Evolutionary conservation across 2,329 filamentous ascomycete species (phyloP).

Genomic region (Exophiala sp.): DNA sequence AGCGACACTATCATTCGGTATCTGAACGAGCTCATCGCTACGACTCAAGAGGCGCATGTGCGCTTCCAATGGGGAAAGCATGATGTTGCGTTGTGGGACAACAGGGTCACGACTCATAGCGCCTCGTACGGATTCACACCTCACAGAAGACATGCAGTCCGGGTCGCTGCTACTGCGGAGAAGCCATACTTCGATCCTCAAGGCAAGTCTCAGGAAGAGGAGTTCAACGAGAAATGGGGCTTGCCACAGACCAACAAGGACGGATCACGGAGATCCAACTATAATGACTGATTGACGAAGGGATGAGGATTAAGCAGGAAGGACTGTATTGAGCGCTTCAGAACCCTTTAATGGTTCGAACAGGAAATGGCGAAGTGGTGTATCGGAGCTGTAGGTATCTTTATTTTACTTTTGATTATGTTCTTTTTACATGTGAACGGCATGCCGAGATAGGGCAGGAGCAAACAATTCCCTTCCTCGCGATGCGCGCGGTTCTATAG

Average conservation of each 20-base stretch:
- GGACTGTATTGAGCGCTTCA: not conserved
- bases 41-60: slow-evolving; percentile 49
- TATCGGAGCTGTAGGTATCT: not conserved
- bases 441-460: no score
- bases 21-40: slow-evolving; percentile 39
- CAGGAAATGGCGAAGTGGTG: not conserved
- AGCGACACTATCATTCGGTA: slow-evolving; percentile 40
- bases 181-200: slow-evolving; percentile 40
- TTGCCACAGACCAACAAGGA: slow-evolving; percentile 51
- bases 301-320: not conserved
- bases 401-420: not conserved
- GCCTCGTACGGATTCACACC: slow-evolving; percentile 41
- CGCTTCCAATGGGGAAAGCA: slow-evolving; percentile 51
- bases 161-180: slow-evolving; percentile 46
- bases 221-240: slow-evolving; percentile 44
- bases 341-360: not conserved
- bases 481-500: not conserved
- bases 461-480: no score
- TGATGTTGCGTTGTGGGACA: slow-evolving; percentile 65
- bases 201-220: slow-evolving; percentile 51
- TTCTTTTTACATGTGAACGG: no score
- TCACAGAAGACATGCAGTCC: slow-evolving; percentile 51
- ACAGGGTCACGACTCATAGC: slow-evolving; percentile 52
- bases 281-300: slow-evolving; percentile 45
- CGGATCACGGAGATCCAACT: slow-evolving; percentile 51